A percentile compares a stretch with the other conserved stretches of the same genome.
These are phyloP conservation scores for Crithidia fasciculata DNA, from an alignment of 208 protist genomes.

Conservation along the genomic window DNA sequence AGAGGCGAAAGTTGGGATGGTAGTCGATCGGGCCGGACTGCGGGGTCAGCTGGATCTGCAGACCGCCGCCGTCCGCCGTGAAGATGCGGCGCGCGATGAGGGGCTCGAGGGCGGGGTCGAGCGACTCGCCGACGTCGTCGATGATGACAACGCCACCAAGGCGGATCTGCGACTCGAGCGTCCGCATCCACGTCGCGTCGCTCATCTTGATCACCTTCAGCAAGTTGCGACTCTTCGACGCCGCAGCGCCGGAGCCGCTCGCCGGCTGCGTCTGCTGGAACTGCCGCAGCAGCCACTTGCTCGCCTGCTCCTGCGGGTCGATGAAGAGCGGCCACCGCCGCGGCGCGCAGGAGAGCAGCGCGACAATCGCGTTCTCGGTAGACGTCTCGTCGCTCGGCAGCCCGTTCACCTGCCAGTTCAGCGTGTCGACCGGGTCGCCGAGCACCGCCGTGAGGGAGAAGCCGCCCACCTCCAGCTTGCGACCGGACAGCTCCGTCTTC, in stretches of 20 bases:
- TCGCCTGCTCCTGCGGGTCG: slow-evolving; percentile 96
- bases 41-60: slow-evolving; percentile 87
- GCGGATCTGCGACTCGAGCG: slow-evolving; percentile 93
- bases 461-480: slow-evolving; percentile 59
- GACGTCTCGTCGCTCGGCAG: slow-evolving; percentile 97
- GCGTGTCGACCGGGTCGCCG: slow-evolving; percentile 95
- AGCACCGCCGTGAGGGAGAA: slow-evolving; percentile 72
- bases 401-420: slow-evolving; percentile 96
- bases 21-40: slow-evolving; percentile 92
- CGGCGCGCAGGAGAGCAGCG: slow-evolving; percentile 74
- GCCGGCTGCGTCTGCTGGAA: slow-evolving; percentile 42
- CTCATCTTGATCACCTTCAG: slow-evolving; percentile 89
- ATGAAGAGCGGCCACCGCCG: slow-evolving; percentile 95
- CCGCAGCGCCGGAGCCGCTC: slow-evolving; percentile 21
- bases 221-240: slow-evolving; percentile 39
- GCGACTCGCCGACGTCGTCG: slow-evolving; percentile 95
- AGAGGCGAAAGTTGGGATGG: slow-evolving; percentile 93
- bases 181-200: slow-evolving; percentile 92
- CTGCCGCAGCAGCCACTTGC: slow-evolving; percentile 94
- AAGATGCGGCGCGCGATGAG: slow-evolving; percentile 92
- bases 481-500: slow-evolving; percentile 55
- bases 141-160: slow-evolving; percentile 93
- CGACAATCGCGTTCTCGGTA: slow-evolving; percentile 96
- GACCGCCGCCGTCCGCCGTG: slow-evolving; percentile 66
- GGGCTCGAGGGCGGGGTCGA: slow-evolving; percentile 95